A percentile compares a stretch with the other conserved stretches of the same genome.
These are phyloP conservation scores for Xylariaceae sp. DNA, from an alignment of 2,329 filamentous ascomycete genomes.

Conservation along the genomic window DNA sequence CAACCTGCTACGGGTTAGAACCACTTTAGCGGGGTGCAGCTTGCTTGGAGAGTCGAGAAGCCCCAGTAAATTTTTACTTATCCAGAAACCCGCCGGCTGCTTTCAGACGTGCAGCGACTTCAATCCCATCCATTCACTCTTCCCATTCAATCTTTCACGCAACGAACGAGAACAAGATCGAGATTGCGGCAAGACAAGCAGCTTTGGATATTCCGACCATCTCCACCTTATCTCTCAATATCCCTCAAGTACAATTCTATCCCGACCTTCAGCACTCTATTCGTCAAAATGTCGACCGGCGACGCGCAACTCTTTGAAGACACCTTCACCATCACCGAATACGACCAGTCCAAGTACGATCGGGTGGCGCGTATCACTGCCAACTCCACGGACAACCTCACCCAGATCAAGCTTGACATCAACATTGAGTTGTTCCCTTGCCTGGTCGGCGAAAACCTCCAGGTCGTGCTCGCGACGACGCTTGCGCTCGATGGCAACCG, in stretches of 20 bases:
- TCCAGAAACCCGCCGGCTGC: slow-evolving; percentile 21
- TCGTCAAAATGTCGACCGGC: slow-evolving; percentile 49
- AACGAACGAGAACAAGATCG: background rate
- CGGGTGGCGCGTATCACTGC: slow-evolving; percentile 82
- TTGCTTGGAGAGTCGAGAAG: slow-evolving; percentile 7
- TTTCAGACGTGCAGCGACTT: slow-evolving; percentile 20
- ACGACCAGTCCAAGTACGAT: slow-evolving; percentile 89
- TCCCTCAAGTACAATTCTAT: background rate
- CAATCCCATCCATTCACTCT: background rate
- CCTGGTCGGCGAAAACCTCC: slow-evolving; percentile 66
- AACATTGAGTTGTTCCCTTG: slow-evolving; percentile 90
- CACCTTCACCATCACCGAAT: slow-evolving; percentile 72
- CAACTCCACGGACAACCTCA: slow-evolving; percentile 67
- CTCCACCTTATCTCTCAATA: background rate
- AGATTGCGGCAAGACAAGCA: background rate
- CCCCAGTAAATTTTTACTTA: slow-evolving; percentile 21
- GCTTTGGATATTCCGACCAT: background rate
- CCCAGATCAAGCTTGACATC: slow-evolving; percentile 80
- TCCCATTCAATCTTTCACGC: background rate
- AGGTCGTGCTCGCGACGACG: slow-evolving; percentile 77
- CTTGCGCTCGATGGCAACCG: slow-evolving; percentile 54
- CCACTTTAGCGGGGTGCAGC: slow-evolving; percentile 21
- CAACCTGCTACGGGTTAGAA: background rate
- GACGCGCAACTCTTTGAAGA: slow-evolving; percentile 94
- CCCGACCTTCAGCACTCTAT: background rate